Base-by-base conservation (phyloP, 1,284 basidiomycete species). In the Stygiomarasmius scandens region DNA sequence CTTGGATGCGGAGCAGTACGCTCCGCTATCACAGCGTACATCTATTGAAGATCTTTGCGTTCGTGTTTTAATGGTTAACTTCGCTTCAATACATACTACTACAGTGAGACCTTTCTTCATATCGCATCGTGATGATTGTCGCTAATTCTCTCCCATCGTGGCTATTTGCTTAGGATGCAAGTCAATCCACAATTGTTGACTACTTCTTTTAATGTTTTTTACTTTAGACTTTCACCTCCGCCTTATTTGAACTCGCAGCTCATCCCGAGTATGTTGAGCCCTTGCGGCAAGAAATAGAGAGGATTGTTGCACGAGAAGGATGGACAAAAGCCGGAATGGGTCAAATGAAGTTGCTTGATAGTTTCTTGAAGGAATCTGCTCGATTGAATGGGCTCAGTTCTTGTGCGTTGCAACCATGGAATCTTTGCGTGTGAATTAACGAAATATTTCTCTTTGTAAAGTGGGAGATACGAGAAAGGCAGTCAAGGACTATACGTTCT, bases 211-310 rank as follows among this genome's bases (percentile, higher is more conserved):
- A n/a, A n/a, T n/a, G n/a, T n/a, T n/a, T n/a, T n/a, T n/a, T n/a
- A n/a, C n/a, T n/a, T n/a, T n/a, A n/a, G n/a, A n/a, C n/a, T n/a
- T n/a, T n/a, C n/a, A n/a, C n/a, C n/a, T n/a, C n/a, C n/a, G 71
- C 69, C 0, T 60, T 80, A n/a, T 76, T 69, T 52, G 64, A 45
- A n/a, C 19, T 56, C 20, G 55, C 55, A 23, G 55, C 55, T n/a
- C 60, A 70, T 55, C 71, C 74, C 1, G 66, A 73, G 52, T 73
- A 70, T 52, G 60, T 70, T 3, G 60, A 64, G 12, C 69, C 71
- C 11, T 67, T 83, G 51, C 71, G 78, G 2, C 69, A 74, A 47
- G 81, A 83, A 56, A 67, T 78, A 3, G 70, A 75, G 24, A 38
- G 59, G 1, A 56, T 70, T 29, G 55, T 76, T 12, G 56, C 61